Conservation (phyloP, 2,329 filamentous ascomycete genomes). For the Cordyceps farinosa region DNA sequence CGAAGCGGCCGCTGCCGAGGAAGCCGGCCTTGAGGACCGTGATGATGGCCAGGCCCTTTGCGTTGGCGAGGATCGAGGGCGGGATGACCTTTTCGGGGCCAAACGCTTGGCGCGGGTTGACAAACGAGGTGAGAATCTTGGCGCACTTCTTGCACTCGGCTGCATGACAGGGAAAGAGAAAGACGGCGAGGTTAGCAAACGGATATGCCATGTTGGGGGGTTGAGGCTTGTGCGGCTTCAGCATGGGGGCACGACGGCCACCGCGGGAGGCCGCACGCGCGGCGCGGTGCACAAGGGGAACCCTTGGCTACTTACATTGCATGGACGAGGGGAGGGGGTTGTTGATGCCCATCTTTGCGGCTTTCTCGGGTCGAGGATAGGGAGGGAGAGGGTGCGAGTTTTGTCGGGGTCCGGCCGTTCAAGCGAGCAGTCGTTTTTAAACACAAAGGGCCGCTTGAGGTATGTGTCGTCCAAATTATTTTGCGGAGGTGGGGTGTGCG, state of each 20-base stretch:
- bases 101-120: constrained; percentile 90
- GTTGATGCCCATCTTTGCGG: constrained; percentile 56
- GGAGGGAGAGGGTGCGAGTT: background rate
- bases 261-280: background rate
- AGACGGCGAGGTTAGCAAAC: constrained; percentile 18
- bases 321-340: constrained; percentile 65
- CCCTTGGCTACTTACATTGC: constrained; percentile 54
- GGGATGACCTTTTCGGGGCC: constrained; percentile 97
- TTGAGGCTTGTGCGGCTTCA: background rate
- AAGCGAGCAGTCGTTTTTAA: background rate
- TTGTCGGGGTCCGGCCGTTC: background rate
- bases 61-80: constrained; percentile 80
- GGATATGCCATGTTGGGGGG: background rate
- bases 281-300: background rate
- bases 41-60: constrained; percentile 85
- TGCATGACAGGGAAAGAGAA: constrained; percentile 36
- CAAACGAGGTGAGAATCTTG: constrained; percentile 91
- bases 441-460: background rate
- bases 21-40: constrained; percentile 86
- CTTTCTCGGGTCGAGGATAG: background rate
- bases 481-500: constrained; percentile 14
- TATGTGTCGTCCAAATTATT: background rate
- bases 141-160: constrained; percentile 97
- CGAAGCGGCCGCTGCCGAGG: constrained; percentile 76
- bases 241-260: background rate